Percentiles rank a stretch among this genome's conserved stretches.
Evolutionary conservation across 2,329 filamentous ascomycete species (phyloP).

Genomic region (Metarhizium rileyi): DNA sequence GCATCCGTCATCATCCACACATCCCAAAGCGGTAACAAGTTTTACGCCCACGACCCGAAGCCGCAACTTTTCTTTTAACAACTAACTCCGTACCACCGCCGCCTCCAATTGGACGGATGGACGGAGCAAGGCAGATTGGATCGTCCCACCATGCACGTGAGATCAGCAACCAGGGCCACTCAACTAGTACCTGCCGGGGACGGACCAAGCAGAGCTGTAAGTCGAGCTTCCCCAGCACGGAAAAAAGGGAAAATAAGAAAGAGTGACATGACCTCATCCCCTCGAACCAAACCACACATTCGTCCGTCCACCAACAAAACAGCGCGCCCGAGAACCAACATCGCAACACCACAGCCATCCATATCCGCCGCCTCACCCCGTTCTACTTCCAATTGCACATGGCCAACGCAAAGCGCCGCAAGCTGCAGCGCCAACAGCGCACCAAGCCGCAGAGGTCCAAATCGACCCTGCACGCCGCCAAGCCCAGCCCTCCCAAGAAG

Average conservation of each 20-base stretch:
- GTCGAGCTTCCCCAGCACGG: too few species aligned
- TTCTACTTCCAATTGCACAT: slow-evolving; percentile 1
- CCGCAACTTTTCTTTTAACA: background rate
- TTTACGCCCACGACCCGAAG: background rate
- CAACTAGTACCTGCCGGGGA: slow-evolving; percentile 1
- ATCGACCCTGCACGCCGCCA: slow-evolving; percentile 5
- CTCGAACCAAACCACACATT: too few species aligned
- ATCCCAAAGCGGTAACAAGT: background rate
- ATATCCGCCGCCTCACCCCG: background rate
- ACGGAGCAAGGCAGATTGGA: background rate
- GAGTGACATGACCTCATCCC: too few species aligned
- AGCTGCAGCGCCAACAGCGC: slow-evolving; percentile 7
- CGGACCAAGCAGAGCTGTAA: background rate
- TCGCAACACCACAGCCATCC: background rate
- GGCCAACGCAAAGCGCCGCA: slow-evolving; percentile 11
- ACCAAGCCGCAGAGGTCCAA: slow-evolving; percentile 11
- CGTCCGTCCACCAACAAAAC: too few species aligned
- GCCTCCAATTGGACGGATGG: background rate
- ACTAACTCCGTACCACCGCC: background rate
- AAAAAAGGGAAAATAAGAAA: too few species aligned
- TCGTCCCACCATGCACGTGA: slow-evolving; percentile 7
- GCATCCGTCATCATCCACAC: background rate
- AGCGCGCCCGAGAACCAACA: background rate
- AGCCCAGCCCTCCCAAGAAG: background rate
- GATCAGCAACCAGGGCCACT: slow-evolving; percentile 1